Conservation (phyloP, 768 basidiomycete genomes). For the Rhodotorula babjevae region DNA sequence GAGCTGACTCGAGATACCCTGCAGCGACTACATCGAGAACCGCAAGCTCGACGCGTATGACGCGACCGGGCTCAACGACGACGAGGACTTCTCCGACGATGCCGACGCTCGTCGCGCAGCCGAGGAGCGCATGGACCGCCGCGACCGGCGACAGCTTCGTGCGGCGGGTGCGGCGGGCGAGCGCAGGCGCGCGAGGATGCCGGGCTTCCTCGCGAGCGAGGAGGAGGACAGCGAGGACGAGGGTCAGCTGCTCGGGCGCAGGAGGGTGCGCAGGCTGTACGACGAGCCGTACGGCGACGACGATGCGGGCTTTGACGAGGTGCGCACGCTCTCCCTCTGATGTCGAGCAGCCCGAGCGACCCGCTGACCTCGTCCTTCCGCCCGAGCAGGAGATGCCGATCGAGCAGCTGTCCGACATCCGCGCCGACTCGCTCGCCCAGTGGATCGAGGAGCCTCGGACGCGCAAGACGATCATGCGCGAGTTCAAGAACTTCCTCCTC, state of each 20-base stretch:
- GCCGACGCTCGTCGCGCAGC: constrained; percentile 69
- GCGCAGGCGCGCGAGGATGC: constrained; percentile 71
- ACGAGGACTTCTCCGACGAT: constrained; percentile 62
- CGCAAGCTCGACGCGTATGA: constrained; percentile 80
- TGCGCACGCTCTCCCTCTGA: constrained; percentile 49
- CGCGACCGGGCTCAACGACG: constrained; percentile 78
- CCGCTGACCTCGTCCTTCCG: no score
- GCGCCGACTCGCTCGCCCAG: constrained; percentile 92
- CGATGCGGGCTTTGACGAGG: constrained; percentile 80
- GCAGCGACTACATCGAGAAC: constrained; percentile 75
- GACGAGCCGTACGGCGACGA: constrained; percentile 89
- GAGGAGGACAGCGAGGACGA: constrained; percentile 65
- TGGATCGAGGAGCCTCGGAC: constrained; percentile 95
- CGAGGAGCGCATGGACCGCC: constrained; percentile 78
- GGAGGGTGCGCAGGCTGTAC: constrained; percentile 80
- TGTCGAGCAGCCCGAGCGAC: no score
- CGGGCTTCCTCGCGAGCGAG: constrained; percentile 78
- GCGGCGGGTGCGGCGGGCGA: constrained; percentile 58
- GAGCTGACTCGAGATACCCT: background rate
- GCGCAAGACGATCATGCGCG: constrained; percentile 77
- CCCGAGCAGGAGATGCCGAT: constrained; percentile 73
- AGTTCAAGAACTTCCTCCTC: constrained; percentile 93
- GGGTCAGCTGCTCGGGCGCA: constrained; percentile 61
- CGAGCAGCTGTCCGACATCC: constrained; percentile 95
- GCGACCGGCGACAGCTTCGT: constrained; percentile 69